A percentile compares a stretch with the other conserved stretches of the same genome.
Evolutionary conservation across 495 filamentous ascomycete genomes (phyloP).

Genomic region (Tirmania nivea): DNA sequence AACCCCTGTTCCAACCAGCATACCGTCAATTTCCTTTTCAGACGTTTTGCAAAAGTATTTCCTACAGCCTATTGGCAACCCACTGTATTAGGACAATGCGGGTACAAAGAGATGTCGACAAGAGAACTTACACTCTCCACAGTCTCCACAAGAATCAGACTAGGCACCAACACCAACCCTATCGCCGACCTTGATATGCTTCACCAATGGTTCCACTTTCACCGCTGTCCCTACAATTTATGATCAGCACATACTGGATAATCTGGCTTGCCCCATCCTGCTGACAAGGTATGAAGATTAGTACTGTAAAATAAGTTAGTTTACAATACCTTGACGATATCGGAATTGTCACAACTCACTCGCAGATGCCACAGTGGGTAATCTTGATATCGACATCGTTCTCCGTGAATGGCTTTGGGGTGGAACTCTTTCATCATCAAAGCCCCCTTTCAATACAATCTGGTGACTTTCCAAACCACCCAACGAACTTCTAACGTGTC

Average conservation of each 20-base stretch:
- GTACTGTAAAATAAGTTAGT: constrained; percentile 13
- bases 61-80: too few species aligned
- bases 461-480: constrained; percentile 53
- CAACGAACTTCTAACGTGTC: constrained; percentile 42
- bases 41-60: too few species aligned
- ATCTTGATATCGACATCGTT: constrained; percentile 61
- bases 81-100: too few species aligned
- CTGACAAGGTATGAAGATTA: constrained; percentile 54
- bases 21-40: too few species aligned
- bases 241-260: constrained; percentile 64
- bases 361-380: constrained; percentile 71
- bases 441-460: constrained; percentile 35
- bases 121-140: constrained; percentile 36
- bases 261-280: constrained; percentile 45
- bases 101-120: too few species aligned
- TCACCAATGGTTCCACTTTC: constrained; percentile 42
- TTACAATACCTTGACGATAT: too few species aligned
- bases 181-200: constrained; percentile 51
- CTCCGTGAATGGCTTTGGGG: constrained; percentile 57
- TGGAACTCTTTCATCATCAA: constrained; percentile 49
- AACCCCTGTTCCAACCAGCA: too few species aligned
- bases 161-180: constrained; percentile 77
- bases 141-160: constrained; percentile 46
- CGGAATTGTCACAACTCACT: constrained; percentile 16
- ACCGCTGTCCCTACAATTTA: constrained; percentile 61